Evolutionary conservation across 164 flowering plant genomes (phyloP), one percentile per base, ranked within the genome.

Genomic region (Nymphaea colorata): DNA sequence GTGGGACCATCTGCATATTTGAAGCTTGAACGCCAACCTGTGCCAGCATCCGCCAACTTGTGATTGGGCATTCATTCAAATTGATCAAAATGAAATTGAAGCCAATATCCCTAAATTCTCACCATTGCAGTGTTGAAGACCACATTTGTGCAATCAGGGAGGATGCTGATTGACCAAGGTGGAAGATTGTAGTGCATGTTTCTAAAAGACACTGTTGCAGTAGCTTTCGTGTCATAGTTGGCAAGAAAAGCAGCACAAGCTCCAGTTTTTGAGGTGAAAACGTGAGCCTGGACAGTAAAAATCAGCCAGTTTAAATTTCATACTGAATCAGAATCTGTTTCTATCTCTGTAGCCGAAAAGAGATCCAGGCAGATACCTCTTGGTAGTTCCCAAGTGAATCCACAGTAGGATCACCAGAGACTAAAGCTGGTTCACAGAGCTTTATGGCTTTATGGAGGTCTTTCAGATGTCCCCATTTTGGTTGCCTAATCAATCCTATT

Each of bases 191-290:
- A 93, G 43, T 75, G 80, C 67, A 14, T 14, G 66, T 81, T 81
- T 16, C 77, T 69, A 65, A 85, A 93, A 16, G 72, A 73, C 62
- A 91, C 87, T 70, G 69, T 86, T 16, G 73, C 86, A 0, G 76
- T 71, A 65, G 70, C 76, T 15, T 68, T 70, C 4, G 85, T 25
- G 41, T 91, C 89, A 64, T 82, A 80, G 75, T 93, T 93, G 57
- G 90, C 80, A n/a, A 93, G 87, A 73, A 93, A 93, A 41, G 97
- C 97, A 68, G 97, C 88, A 82, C 98, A 93, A 16, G 76, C 75
- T 14, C 91, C 85, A 7, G 91, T 73, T 3, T 76, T 66, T 44
- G 88, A 71, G 68, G 66, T 73, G 78, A 76, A 90, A 4, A 87
- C 93, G 77, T 85, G 91, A 81, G 88, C 86, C 98, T 91, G 70